Base-by-base conservation (phyloP, 371 early-diverging fungal species). In the Capniomyces stellatus region DNA sequence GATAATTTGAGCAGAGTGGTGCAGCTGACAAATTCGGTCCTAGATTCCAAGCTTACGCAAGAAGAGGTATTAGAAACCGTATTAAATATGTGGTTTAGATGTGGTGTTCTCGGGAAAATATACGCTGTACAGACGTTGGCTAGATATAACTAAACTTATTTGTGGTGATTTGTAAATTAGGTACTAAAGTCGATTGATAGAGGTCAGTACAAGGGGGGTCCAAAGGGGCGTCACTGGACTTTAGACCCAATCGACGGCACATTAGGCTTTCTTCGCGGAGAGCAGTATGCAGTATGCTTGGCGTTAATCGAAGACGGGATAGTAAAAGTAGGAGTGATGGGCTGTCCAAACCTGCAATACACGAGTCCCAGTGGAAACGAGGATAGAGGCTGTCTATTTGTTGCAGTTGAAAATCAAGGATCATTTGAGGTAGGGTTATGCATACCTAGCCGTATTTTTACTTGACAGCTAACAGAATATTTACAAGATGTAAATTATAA, bases 161-260 rank as follows among this genome's bases (percentile, higher is more conserved):
- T n/a, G n/a, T n/a, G n/a, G n/a, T n/a, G 54, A 19, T 29, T 39
- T 44, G n/a, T n/a, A 3, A 19, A 46, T 27, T 29, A 91, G 87
- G 67, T 90, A 27, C 64, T 86, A 23, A 72, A 75, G 41, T 75
- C 85, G 6, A 93, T 96, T 64, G 94, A 95, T 60, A 75, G 83
- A n/a, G 96, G 94, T 15, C 78, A 75, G 46, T 84, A 77, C 69
- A 74, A 64, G 13, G 93, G 93, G 35, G 92, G 92, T 3, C 30
- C 82, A 0, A 62, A 68, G 30, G 92, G 91, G 12, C 78, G 93
- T 54, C 64, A 70, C 74, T 97, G 96, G 96, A 89, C 93, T 18
- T 72, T 97, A 55, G 97, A 97, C 65, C 97, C 97, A 2, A 89
- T 96, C 63, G 97, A 91, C 64, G 89, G 88, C 23, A 87, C 87